Evolutionary conservation across 345 rosid species (phyloP).

Genomic region (Clarkia xantiana): DNA sequence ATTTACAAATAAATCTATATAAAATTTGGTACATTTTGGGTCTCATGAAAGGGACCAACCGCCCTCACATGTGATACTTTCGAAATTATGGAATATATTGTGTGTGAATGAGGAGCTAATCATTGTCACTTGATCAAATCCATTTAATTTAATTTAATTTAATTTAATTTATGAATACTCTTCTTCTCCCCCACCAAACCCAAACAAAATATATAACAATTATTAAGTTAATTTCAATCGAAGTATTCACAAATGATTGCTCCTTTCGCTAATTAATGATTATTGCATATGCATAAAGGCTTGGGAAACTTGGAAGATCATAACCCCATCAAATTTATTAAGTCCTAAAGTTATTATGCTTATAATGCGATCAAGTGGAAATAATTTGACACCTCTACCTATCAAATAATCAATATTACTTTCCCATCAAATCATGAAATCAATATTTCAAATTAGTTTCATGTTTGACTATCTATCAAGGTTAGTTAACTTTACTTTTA

Average conservation of each 20-base stretch:
- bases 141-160: background rate
- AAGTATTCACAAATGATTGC: background rate
- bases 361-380: background rate
- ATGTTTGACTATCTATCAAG: too few relatives aligned
- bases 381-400: too few relatives aligned
- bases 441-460: too few relatives aligned
- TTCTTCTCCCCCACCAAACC: background rate
- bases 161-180: background rate
- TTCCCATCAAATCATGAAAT: too few relatives aligned
- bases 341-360: background rate
- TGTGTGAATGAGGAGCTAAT: constrained; percentile 16
- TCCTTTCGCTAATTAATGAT: background rate
- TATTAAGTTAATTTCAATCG: background rate
- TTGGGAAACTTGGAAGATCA: too few relatives aligned
- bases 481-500: too few relatives aligned
- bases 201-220: background rate
- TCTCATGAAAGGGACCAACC: constrained; percentile 8
- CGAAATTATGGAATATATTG: constrained; percentile 9
- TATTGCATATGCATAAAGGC: background rate
- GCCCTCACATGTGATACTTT: constrained; percentile 18
- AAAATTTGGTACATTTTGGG: constrained; percentile 1
- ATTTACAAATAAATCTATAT: background rate
- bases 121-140: constrained; percentile 12
- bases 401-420: too few relatives aligned
- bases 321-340: background rate